Conservation (phyloP, 305 asterid genomes). For the Solanum hybrid region DNA sequence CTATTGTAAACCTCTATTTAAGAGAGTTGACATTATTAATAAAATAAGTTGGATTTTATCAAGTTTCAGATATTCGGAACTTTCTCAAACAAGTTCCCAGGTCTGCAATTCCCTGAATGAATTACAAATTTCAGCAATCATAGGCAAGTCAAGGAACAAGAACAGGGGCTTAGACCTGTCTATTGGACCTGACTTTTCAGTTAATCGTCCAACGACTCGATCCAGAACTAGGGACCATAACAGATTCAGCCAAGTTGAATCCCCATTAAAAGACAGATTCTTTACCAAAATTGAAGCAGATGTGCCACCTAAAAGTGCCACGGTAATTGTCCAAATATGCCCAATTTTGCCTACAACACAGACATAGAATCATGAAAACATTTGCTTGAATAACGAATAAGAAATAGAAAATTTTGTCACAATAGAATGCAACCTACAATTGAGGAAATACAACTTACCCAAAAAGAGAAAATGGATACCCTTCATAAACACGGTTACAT, state of each 20-base stretch:
- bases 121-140: too few species aligned
- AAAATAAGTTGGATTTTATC: too few species aligned
- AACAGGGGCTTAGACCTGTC: too few species aligned
- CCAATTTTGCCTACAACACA: conserved; percentile 45
- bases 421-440: neutral
- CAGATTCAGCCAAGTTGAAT: neutral
- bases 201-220: too few species aligned
- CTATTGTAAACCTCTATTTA: too few species aligned
- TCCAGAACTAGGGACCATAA: too few species aligned
- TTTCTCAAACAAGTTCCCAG: too few species aligned
- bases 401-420: neutral
- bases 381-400: neutral
- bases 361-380: neutral
- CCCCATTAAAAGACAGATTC: conserved; percentile 6
- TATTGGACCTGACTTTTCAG: too few species aligned
- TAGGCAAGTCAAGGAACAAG: too few species aligned
- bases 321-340: conserved; percentile 76
- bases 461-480: conserved; percentile 74
- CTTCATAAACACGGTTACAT: conserved; percentile 80
- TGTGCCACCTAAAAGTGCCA: conserved; percentile 98
- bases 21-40: too few species aligned
- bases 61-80: too few species aligned
- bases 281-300: conserved; percentile 95
- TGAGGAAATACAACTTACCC: conserved; percentile 45
- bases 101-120: too few species aligned